Evolutionary conservation across 1,139 yeast species (phyloP), one percentile per base, ranked within the genome.

Genomic region (Candida dubliniensis): DNA sequence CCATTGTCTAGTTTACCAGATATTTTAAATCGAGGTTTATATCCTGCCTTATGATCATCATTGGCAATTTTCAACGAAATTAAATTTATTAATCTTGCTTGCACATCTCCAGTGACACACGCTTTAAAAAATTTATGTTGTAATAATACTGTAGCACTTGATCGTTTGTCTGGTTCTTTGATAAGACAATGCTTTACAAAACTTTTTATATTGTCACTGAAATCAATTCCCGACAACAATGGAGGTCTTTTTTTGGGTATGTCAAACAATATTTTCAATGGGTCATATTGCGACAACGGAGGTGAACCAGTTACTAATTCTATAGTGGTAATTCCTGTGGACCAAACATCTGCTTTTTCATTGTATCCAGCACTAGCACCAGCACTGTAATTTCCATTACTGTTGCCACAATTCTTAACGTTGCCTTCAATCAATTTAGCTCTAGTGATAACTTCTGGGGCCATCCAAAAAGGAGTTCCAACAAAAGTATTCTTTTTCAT

Each of bases 381-480:
- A n/a, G n/a, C n/a, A 7, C 25, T 29, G 12, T 14, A 36, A n/a
- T 10, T 38, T 25, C 90, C 90, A 13, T 63, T 61, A 26, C 57
- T 55, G 12, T 33, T 41, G 8, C 12, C 10, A 10, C 23, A 13
- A 12, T 8, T 84, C 57, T 87, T 95, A 3, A 87, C 91, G 57
- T 82, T 86, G 52, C 82, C 85, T 57, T 85, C 75, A 57, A 87
- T 84, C 0, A 90, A 90, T 14, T 63, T 60, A 26, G 44, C 58
- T 45, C 77, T 65, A 3, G 67, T 58, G 24, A 88, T 84, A 27
- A 87, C 85, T 58, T 88, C 96, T 0, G 96, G 96, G 0, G 96
- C 96, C 96, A 88, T 88, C 96, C 96, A 88, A 61, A 81, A 87
- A 14, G 96, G 96, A 0, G 96, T 87, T 0, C 96, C 96, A 31